phyloP scores from a whole-genome alignment of 1,139 yeast species.

The Saccharomyces hybrid region DNA sequence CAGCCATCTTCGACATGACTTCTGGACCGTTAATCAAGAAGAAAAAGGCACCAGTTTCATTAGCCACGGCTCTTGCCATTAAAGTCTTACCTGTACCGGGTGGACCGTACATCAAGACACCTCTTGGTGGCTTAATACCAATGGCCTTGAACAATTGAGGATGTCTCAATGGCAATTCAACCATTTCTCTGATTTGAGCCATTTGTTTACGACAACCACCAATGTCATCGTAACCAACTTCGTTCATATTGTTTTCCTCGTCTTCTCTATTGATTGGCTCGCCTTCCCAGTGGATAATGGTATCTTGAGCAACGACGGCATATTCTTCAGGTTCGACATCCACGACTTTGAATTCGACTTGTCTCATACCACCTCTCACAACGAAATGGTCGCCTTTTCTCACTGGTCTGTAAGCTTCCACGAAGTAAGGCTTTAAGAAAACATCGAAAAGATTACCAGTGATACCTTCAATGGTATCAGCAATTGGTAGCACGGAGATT shows the following conservation, averaged over 20 bases:
- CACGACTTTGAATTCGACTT: slow-evolving; percentile 95
- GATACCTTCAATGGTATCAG: slow-evolving; percentile 96
- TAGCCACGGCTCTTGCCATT: slow-evolving; percentile 99
- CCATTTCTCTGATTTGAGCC: slow-evolving; percentile 97
- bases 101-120: slow-evolving; percentile 96
- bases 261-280: slow-evolving; percentile 99
- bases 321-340: slow-evolving; percentile 97
- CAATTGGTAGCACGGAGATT: slow-evolving; percentile 93
- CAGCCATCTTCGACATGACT: slow-evolving; percentile 99
- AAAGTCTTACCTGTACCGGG: slow-evolving; percentile 51
- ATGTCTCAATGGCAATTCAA: slow-evolving; percentile 92
- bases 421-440: slow-evolving; percentile 93
- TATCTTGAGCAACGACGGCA: slow-evolving; percentile 97
- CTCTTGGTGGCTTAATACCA: slow-evolving; percentile 97
- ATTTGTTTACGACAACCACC: slow-evolving; percentile 98
- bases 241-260: slow-evolving; percentile 85
- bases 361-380: slow-evolving; percentile 98
- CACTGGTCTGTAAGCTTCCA: slow-evolving; percentile 97
- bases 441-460: slow-evolving; percentile 98
- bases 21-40: slow-evolving; percentile 99
- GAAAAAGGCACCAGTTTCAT: slow-evolving; percentile 98
- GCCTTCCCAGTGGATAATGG: slow-evolving; percentile 97
- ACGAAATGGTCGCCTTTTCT: slow-evolving; percentile 95
- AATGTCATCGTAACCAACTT: slow-evolving; percentile 97
- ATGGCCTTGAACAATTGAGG: slow-evolving; percentile 94